A percentile compares a stretch with the other conserved stretches of the same genome.
phyloP scores from a whole-genome alignment of 148 eudicot species.

The Heliamphora exappendiculata region DNA sequence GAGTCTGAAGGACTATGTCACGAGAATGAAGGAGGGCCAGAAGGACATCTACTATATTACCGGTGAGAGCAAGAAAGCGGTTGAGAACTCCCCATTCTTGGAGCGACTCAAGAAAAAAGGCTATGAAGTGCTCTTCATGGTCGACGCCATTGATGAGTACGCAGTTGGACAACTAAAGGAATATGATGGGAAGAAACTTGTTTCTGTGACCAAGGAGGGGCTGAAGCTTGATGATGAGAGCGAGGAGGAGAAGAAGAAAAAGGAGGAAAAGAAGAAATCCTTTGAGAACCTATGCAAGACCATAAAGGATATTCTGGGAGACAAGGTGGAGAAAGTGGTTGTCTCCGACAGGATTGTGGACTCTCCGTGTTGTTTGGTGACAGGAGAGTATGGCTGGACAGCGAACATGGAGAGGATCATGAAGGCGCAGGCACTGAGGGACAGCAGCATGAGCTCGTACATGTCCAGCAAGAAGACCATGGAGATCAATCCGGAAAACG shows the following conservation, averaged over 20 bases:
- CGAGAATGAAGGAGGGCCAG: conserved; percentile 90
- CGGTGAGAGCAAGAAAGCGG: conserved; percentile 88
- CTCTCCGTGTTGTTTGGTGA: conserved; percentile 85
- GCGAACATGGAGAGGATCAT: conserved; percentile 95
- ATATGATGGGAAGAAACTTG: conserved; percentile 85
- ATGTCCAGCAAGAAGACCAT: conserved; percentile 95
- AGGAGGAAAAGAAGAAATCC: conserved; percentile 76
- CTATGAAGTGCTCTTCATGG: conserved; percentile 80
- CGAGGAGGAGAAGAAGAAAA: conserved; percentile 74
- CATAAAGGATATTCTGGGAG: conserved; percentile 79
- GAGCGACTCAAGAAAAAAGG: conserved; percentile 84
- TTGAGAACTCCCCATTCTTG: conserved; percentile 85
- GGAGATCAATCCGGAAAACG: conserved; percentile 90
- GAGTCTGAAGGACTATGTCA: conserved; percentile 79
- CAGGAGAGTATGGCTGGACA: conserved; percentile 88
- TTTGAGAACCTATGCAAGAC: conserved; percentile 81
- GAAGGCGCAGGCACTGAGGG: conserved; percentile 93
- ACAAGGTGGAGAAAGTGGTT: conserved; percentile 76
- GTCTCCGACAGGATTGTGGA: conserved; percentile 85
- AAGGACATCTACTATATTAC: conserved; percentile 85
- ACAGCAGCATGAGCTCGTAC: conserved; percentile 76
- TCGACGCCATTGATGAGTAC: conserved; percentile 92
- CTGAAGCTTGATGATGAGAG: conserved; percentile 73
- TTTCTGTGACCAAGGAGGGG: conserved; percentile 84
- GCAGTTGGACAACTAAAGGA: conserved; percentile 85